A percentile compares a stretch with the other conserved stretches of the same genome.
Evolutionary conservation across 805 yeast genomes (phyloP).

Genomic region (Blastobotrys americana): DNA sequence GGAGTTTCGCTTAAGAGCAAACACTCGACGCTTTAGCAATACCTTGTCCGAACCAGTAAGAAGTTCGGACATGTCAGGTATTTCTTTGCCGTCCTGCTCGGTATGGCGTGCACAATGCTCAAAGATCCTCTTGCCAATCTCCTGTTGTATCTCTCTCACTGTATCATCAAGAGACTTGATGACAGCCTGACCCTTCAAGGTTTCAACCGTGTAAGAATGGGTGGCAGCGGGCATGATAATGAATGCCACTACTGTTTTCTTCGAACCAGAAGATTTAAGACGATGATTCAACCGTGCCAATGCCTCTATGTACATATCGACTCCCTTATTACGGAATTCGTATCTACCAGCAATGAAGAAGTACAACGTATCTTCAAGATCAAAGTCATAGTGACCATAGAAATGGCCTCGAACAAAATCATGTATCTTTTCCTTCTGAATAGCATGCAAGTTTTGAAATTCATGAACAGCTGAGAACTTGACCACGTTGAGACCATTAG

Average conservation of each 20-base stretch:
- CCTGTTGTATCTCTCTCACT: conserved; percentile 76
- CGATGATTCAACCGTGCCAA: conserved; percentile 86
- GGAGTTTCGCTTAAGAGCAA: conserved; percentile 82
- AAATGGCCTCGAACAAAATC: conserved; percentile 96
- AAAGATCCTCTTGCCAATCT: conserved; percentile 79
- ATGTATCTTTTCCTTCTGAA: conserved; percentile 82
- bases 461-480: conserved; percentile 97
- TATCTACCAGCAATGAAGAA: conserved; percentile 96
- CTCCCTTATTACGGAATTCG: conserved; percentile 95
- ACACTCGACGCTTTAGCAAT: conserved; percentile 80
- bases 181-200: conserved; percentile 93
- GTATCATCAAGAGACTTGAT: conserved; percentile 84
- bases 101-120: conserved; percentile 76
- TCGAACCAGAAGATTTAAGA: conserved; percentile 72
- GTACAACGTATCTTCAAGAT: conserved; percentile 85
- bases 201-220: conserved; percentile 90
- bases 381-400: conserved; percentile 94
- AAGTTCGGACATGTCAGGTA: conserved; percentile 73
- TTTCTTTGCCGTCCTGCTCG: conserved; percentile 49
- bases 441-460: conserved; percentile 92
- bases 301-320: conserved; percentile 88
- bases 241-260: conserved; percentile 91
- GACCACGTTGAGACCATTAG: conserved; percentile 92
- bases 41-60: conserved; percentile 84
- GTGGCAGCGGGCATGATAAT: conserved; percentile 97